Conservation (phyloP, 129 eudicot species). For the Lactuca saligna region DNA sequence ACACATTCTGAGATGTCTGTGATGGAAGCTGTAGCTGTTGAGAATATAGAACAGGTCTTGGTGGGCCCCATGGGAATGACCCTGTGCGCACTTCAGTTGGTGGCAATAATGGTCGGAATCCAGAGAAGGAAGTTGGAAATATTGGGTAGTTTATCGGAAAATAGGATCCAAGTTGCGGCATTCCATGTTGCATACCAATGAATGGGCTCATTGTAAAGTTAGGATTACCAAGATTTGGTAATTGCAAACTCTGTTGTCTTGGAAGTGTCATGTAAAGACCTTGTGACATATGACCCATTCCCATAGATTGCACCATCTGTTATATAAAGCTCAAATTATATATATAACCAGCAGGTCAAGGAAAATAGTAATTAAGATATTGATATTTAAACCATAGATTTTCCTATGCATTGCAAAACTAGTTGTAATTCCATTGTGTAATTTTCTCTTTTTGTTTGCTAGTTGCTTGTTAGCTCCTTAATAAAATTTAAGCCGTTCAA, state of each 20-base stretch:
- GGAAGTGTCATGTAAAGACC: too few species aligned
- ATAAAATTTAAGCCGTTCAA: too few species aligned
- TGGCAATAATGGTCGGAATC: constrained; percentile 20
- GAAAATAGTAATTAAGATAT: too few species aligned
- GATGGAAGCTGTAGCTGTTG: constrained; percentile 16
- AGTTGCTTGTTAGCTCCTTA: too few species aligned
- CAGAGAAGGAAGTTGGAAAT: constrained; percentile 6
- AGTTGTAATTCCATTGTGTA: background rate
- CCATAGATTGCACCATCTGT: constrained; percentile 18
- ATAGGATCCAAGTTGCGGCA: constrained; percentile 7
- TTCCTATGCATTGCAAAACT: background rate
- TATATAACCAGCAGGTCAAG: background rate
- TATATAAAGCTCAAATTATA: background rate
- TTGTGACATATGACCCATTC: constrained; percentile 12
- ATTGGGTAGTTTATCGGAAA: constrained; percentile 11
- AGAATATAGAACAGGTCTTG: constrained; percentile 18
- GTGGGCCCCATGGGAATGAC: constrained; percentile 4
- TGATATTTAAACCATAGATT: too few species aligned
- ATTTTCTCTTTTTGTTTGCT: too few species aligned
- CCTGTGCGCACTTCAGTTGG: background rate
- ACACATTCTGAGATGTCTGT: background rate
- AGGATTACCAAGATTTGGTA: background rate
- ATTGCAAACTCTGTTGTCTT: constrained; percentile 4
- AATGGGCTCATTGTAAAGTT: constrained; percentile 4
- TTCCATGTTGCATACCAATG: constrained; percentile 11